Conservation (phyloP, 768 basidiomycete genomes). For the Amanita molliuscula region DNA sequence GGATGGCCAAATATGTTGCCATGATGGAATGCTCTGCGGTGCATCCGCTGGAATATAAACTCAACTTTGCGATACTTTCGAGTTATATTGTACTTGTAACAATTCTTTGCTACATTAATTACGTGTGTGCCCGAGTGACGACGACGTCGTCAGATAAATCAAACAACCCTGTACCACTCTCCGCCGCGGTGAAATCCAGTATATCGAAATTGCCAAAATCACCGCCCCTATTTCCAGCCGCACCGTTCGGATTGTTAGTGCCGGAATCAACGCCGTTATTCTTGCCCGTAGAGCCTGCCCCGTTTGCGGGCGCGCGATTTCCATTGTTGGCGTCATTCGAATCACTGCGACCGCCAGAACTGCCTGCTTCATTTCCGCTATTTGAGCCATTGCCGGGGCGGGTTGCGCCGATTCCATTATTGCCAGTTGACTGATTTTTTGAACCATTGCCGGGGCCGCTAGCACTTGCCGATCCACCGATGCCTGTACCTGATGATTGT, state of each 20-base stretch:
- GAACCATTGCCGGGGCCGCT: no score
- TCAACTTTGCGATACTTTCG: no score
- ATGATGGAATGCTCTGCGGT: not conserved
- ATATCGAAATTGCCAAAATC: not conserved
- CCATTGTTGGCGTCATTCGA: not conserved
- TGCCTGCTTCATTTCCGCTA: not conserved
- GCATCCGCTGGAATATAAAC: no score
- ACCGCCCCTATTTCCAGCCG: not conserved
- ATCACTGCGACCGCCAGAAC: not conserved
- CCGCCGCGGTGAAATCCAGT: not conserved
- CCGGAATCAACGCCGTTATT: not conserved
- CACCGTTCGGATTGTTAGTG: not conserved
- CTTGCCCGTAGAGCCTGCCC: not conserved
- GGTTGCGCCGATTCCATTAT: no score
- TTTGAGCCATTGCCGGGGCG: not conserved
- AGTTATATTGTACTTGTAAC: not conserved
- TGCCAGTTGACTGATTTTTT: no score
- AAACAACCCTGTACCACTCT: not conserved
- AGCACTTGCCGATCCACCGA: no score
- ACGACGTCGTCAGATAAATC: no score
- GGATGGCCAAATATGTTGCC: slow-evolving; percentile 1
- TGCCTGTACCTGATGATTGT: not conserved
- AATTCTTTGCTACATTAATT: not conserved
- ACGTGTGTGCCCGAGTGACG: not conserved
- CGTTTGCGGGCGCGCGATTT: not conserved